phyloP scores from a whole-genome alignment of 306 rosid species.

The Oxytropis ochrocephala region DNA sequence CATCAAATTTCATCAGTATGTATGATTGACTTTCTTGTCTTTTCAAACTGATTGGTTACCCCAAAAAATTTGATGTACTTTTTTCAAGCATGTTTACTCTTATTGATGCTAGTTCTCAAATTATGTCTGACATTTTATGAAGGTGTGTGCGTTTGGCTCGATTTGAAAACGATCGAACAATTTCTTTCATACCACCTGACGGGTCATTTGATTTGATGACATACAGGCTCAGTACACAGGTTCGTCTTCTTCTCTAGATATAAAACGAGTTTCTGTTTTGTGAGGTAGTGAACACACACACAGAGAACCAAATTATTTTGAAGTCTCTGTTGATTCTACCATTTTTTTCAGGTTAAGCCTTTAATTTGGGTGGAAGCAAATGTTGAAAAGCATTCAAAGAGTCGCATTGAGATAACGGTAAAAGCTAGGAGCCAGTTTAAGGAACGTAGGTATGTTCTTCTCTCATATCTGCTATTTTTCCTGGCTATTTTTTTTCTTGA shows the following conservation, averaged over 20 bases:
- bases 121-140: constrained; percentile 32
- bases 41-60: not conserved
- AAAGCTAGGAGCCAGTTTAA: constrained; percentile 97
- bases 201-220: constrained; percentile 98
- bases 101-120: constrained; percentile 20
- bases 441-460: constrained; percentile 78
- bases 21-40: constrained; percentile 31
- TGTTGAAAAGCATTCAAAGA: constrained; percentile 93
- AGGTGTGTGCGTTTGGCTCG: constrained; percentile 99
- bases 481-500: not conserved
- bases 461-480: not conserved
- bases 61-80: not conserved
- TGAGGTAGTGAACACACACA: not conserved
- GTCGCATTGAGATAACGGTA: constrained; percentile 87
- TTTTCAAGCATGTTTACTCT: constrained; percentile 2
- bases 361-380: constrained; percentile 96
- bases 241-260: constrained; percentile 32
- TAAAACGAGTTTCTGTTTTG: constrained; percentile 5
- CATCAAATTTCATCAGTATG: constrained; percentile 97
- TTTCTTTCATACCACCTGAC: constrained; percentile 95
- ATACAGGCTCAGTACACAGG: constrained; percentile 93
- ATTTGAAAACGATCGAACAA: constrained; percentile 95
- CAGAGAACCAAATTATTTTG: not conserved
- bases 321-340: not conserved
- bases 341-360: constrained; percentile 75